These are phyloP conservation scores for Pestalotiopsis fici DNA, from an alignment of 2,329 filamentous ascomycete genomes.

Conservation along the genomic window DNA sequence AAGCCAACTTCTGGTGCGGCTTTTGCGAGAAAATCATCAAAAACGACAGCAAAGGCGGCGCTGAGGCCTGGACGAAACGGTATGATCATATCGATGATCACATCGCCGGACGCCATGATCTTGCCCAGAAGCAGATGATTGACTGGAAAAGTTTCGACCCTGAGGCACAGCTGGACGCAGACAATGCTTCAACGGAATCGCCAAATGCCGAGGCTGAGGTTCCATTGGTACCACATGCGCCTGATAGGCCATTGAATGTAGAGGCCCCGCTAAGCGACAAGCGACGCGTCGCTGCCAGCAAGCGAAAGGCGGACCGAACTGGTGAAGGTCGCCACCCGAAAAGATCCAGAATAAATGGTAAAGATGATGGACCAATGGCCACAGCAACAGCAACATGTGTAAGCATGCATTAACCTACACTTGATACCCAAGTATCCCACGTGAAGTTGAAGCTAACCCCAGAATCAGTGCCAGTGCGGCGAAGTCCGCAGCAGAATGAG, in stretches of 20 bases:
- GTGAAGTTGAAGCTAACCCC: slow-evolving; percentile 5
- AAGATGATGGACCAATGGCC: neutral
- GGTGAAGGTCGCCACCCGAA: slow-evolving; percentile 2
- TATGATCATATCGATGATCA: slow-evolving; percentile 77
- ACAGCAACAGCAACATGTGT: slow-evolving; percentile 6
- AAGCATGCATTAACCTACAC: slow-evolving; percentile 9
- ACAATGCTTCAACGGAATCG: slow-evolving; percentile 15
- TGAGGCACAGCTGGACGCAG: slow-evolving; percentile 14
- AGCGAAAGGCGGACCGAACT: slow-evolving; percentile 8
- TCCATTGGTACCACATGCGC: neutral
- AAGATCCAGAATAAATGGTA: neutral
- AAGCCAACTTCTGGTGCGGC: slow-evolving; percentile 80
- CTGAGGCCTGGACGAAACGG: slow-evolving; percentile 57
- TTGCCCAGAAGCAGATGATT: slow-evolving; percentile 43
- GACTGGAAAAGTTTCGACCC: slow-evolving; percentile 54
- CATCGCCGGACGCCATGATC: slow-evolving; percentile 53
- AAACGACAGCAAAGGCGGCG: slow-evolving; percentile 44
- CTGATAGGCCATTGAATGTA: neutral
- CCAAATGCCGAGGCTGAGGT: slow-evolving; percentile 18
- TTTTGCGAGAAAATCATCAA: slow-evolving; percentile 67
- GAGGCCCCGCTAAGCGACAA: neutral
- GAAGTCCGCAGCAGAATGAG: slow-evolving; percentile 6
- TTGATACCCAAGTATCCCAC: neutral
- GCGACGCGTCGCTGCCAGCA: neutral
- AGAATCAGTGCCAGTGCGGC: slow-evolving; percentile 22